Conservation (phyloP, 169 alveolate species). For the Eimeria maxima region DNA sequence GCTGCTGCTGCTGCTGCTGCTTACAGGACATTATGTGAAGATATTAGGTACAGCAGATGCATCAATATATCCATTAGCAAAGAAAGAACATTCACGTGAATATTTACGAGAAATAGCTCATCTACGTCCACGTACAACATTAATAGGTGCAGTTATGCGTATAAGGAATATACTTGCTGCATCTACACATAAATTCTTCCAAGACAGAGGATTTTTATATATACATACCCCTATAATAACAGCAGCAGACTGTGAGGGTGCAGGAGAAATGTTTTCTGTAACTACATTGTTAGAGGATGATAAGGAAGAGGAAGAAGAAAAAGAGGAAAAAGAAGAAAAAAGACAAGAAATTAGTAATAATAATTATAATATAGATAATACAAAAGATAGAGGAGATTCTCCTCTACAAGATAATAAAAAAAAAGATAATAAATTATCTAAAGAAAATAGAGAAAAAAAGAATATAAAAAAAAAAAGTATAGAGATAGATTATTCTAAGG, state of each 20-base stretch:
- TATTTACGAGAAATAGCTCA: slow-evolving; percentile 96
- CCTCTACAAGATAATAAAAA: too few species aligned
- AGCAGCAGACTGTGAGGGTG: slow-evolving; percentile 99
- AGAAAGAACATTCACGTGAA: slow-evolving; percentile 96
- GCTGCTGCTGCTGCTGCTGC: slow-evolving; percentile 68
- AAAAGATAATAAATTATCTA: neutral
- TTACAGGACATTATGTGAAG: slow-evolving; percentile 85
- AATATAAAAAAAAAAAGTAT: too few species aligned
- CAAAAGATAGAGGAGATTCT: slow-evolving; percentile 8
- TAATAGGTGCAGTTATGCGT: slow-evolving; percentile 96
- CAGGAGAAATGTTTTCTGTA: slow-evolving; percentile 99
- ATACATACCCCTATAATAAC: slow-evolving; percentile 99
- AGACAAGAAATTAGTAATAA: too few species aligned
- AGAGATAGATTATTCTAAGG: slow-evolving; percentile 92
- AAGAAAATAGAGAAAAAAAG: neutral
- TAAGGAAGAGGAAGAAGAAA: too few species aligned
- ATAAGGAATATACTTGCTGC: slow-evolving; percentile 96
- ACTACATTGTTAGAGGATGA: slow-evolving; percentile 92
- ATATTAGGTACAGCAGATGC: slow-evolving; percentile 94
- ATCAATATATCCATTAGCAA: slow-evolving; percentile 97
- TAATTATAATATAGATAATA: too few species aligned
- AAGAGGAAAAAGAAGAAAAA: too few species aligned
- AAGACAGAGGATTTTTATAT: slow-evolving; percentile 96
- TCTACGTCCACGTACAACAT: slow-evolving; percentile 98
- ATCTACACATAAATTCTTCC: slow-evolving; percentile 98